phyloP scores from a whole-genome alignment of 306 rosid genomes.

The Casuarina equisetifolia region DNA sequence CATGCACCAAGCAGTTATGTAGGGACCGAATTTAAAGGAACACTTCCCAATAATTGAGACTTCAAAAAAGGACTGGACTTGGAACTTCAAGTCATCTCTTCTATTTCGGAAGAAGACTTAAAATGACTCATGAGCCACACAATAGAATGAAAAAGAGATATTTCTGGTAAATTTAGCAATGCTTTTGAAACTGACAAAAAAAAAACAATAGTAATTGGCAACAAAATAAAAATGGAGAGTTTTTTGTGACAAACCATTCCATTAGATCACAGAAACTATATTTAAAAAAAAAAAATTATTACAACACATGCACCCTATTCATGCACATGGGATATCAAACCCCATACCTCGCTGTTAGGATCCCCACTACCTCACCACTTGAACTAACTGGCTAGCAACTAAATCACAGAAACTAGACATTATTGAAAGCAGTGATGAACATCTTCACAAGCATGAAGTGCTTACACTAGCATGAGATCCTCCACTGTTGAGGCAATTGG shows the following conservation, averaged over 20 bases:
- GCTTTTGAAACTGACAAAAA: conserved; percentile 4
- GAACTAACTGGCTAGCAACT: too few species aligned
- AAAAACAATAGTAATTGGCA: not conserved
- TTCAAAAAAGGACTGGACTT: not conserved
- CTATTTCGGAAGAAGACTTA: conserved; percentile 7
- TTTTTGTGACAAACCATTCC: not conserved
- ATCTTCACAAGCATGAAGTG: conserved; percentile 26
- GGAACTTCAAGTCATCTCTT: conserved; percentile 21
- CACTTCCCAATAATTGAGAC: conserved; percentile 19
- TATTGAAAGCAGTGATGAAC: not conserved
- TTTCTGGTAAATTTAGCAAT: conserved; percentile 5
- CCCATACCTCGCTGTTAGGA: too few species aligned
- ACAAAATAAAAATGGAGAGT: not conserved
- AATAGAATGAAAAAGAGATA: conserved; percentile 2
- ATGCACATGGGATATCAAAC: too few species aligned
- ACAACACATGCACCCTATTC: too few species aligned
- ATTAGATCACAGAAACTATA: not conserved
- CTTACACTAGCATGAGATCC: conserved; percentile 90
- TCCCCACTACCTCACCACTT: too few species aligned
- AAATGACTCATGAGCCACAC: conserved; percentile 3
- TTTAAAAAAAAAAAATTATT: too few species aligned
- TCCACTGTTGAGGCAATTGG: conserved; percentile 92
- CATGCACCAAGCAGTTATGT: not conserved
- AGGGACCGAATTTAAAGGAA: too few species aligned
- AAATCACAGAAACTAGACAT: not conserved